Percentiles rank a stretch among this genome's conserved stretches.
phyloP scores from a whole-genome alignment of 108 stramenopile species.

The Nannochloropsis gaditana region DNA sequence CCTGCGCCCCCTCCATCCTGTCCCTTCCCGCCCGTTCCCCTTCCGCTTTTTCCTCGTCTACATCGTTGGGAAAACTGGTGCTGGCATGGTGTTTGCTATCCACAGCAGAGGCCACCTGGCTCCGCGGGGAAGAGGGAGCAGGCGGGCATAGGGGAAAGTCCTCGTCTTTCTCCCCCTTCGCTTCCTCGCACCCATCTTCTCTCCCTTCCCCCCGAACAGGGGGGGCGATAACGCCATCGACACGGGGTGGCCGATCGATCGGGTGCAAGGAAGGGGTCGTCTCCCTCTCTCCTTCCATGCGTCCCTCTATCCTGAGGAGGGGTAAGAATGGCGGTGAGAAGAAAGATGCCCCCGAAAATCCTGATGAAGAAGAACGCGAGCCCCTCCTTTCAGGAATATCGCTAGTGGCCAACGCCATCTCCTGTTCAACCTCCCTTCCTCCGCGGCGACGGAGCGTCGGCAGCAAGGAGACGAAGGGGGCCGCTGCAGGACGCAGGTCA shows the following conservation, averaged over 20 bases:
- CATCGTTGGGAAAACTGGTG: not conserved
- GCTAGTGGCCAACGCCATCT: not conserved
- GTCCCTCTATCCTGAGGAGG: not conserved
- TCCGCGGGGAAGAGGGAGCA: not conserved
- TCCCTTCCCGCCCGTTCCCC: not conserved
- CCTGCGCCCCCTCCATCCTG: not conserved
- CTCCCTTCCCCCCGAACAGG: not conserved
- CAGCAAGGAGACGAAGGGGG: not conserved
- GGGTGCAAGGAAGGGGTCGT: not conserved
- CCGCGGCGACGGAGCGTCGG: not conserved
- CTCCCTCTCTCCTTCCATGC: not conserved
- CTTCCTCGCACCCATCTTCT: not conserved
- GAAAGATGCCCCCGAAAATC: not conserved
- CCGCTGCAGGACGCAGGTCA: too few relatives aligned
- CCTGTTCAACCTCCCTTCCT: not conserved
- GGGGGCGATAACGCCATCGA: not conserved
- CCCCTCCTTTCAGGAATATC: not conserved
- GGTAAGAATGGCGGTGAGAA: not conserved
- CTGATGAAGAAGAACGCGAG: not conserved
- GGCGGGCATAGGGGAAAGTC: not conserved
- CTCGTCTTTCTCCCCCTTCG: not conserved
- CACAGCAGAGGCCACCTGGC: not conserved
- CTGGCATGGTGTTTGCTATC: not conserved
- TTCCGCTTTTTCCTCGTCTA: not conserved
- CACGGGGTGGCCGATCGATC: not conserved